Conservation (phyloP, 2,329 filamentous ascomycete genomes). For the Eutypa lata region DNA sequence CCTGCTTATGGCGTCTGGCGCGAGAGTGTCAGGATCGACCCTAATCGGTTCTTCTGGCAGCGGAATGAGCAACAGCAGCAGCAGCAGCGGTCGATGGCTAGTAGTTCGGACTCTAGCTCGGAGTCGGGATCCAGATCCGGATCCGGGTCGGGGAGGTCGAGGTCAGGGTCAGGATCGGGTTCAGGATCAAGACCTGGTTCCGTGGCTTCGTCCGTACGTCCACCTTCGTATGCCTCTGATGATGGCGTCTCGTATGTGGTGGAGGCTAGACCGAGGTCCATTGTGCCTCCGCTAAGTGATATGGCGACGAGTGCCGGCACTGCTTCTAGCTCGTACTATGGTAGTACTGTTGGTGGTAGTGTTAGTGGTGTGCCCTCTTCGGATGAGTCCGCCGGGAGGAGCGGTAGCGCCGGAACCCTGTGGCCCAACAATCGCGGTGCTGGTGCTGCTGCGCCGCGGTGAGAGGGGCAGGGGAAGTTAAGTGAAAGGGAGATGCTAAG, state of each 20-base stretch:
- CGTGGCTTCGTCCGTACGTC: conserved; percentile 42
- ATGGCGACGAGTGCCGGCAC: conserved; percentile 35
- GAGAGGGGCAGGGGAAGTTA: too few relatives aligned
- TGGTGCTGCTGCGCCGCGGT: too few relatives aligned
- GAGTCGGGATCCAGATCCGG: too few relatives aligned
- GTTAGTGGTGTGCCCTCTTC: background rate
- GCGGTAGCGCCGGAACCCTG: too few relatives aligned
- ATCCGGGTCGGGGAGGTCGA: background rate
- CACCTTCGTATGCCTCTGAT: conserved; percentile 74
- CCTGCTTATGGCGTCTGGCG: conserved; percentile 86
- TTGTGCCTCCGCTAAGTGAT: conserved; percentile 42
- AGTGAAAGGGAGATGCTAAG: too few relatives aligned
- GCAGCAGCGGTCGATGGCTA: background rate
- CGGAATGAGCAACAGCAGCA: conserved; percentile 46
- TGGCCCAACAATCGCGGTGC: too few relatives aligned
- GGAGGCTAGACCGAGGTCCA: conserved; percentile 60
- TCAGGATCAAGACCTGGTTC: background rate
- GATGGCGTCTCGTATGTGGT: conserved; percentile 72
- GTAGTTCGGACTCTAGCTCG: too few relatives aligned
- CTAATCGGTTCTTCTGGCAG: conserved; percentile 78
- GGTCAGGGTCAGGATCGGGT: background rate
- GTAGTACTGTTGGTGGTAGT: conserved; percentile 2
- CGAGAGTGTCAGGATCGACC: conserved; percentile 77
- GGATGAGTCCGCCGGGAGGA: too few relatives aligned
- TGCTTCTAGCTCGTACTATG: conserved; percentile 47